Evolutionary conservation across 2,329 filamentous ascomycete genomes (phyloP), one percentile per base, ranked within the genome.

Genomic region (Arachnomyces sp.): DNA sequence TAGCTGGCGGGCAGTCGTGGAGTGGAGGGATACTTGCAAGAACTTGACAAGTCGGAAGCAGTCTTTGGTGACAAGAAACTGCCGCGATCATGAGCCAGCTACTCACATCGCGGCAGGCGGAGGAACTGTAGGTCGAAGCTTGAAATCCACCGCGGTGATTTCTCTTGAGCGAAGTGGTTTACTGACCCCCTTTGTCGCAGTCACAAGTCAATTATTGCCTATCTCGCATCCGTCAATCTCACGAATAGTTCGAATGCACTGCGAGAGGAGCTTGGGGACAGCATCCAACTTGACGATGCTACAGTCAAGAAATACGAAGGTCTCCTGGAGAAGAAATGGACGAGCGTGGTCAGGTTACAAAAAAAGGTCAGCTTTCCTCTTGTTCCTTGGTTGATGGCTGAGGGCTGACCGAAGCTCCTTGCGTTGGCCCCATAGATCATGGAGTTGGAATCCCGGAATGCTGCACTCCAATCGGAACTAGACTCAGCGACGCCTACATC

Each of bases 301-400:
- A 95, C 86, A 14, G 76, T 82, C 38, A 95, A 95, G 71, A 95
- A 94, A 67, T 96, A 95, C 68, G 88, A 95, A 65, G 85, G 86
- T 2, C 67, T 96, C 18, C 67, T 96, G 51, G 90, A 96, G 73
- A 95, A 95, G 77, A 96, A 96, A 72, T 96, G 90, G 90, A 96
- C 90, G 14, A 92, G 87, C 55, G 84, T 96, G 18, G 88, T 95
- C 55, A 77, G 90, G 46, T 66, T 96, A 62, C 90, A 96, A 67
- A 95, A 95, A 67, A 96, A 95, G 84, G 86, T 84, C 65, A 37
- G 64, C 35, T 34, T 18, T 32, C 33, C 16, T 16, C 29, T 25
- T 37, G 34, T 31, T 34, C n/a, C 30, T 44, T 32, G 38, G 39
- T 43, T 46, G 39, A 51, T 38, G 11, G 40, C 28, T 17, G 35